Conservation (phyloP, 2,329 filamentous ascomycete genomes). For the Colletotrichum spinosum region DNA sequence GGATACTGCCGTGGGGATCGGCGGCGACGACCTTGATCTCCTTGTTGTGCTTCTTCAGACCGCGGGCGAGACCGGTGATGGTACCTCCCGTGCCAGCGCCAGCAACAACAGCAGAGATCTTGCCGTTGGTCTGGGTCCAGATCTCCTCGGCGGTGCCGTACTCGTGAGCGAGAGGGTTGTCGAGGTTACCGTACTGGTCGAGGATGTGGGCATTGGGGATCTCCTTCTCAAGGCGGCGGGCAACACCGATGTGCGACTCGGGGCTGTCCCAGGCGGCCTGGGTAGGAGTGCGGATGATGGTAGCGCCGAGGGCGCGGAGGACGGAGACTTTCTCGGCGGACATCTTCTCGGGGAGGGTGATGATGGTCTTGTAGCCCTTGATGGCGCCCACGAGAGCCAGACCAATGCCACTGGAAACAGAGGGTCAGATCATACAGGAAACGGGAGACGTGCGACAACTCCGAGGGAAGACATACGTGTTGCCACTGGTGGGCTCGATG, state of each 20-base stretch:
- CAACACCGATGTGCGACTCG: slow-evolving; percentile 97
- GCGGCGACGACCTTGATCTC: slow-evolving; percentile 91
- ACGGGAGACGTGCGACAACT: background rate
- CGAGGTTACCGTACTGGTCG: slow-evolving; percentile 91
- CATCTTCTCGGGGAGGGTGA: slow-evolving; percentile 99
- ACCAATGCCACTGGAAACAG: slow-evolving; percentile 77
- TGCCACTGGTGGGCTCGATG: slow-evolving; percentile 97
- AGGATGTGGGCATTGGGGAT: slow-evolving; percentile 97
- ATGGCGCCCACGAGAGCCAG: slow-evolving; percentile 93
- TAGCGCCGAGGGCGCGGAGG: slow-evolving; percentile 90
- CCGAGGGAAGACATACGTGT: slow-evolving; percentile 70
- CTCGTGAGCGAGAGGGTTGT: slow-evolving; percentile 96
- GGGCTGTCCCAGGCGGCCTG: slow-evolving; percentile 95
- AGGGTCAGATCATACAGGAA: slow-evolving; percentile 41
- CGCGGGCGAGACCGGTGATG: slow-evolving; percentile 88
- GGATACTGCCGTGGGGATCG: slow-evolving; percentile 91
- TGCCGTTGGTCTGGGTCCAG: slow-evolving; percentile 88
- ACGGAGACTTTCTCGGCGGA: slow-evolving; percentile 98
- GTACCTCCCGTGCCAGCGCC: slow-evolving; percentile 97
- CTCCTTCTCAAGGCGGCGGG: slow-evolving; percentile 89
- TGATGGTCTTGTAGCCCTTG: slow-evolving; percentile 98
- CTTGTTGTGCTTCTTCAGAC: slow-evolving; percentile 87
- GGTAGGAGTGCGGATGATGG: slow-evolving; percentile 97
- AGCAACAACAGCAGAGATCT: slow-evolving; percentile 85
- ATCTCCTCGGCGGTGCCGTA: slow-evolving; percentile 95